Evolutionary conservation across 805 yeast genomes (phyloP), one percentile per base, ranked within the genome.

Genomic region (Osmozyma mogii): DNA sequence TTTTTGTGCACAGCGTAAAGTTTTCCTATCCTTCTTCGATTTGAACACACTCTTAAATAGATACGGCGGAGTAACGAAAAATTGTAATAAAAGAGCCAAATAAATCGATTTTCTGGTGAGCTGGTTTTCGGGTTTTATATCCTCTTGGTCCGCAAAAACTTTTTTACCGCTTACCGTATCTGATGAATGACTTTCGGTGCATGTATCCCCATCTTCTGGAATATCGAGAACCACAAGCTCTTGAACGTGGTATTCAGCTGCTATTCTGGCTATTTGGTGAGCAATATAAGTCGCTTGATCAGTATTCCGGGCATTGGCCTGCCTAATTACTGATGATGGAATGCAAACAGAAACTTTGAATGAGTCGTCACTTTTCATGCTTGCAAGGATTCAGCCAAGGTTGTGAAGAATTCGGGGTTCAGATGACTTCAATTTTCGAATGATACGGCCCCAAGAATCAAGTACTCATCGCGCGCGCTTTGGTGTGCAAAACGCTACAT

Each of bases 21-120:
- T 68, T 21, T 58, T 52, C 15, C 52, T 30, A 35, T 36, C 60
- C 47, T 41, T 63, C 56, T 44, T 44, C 37, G 68, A 64, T 19
- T 48, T 47, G 58, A 85, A 84, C 4, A 79, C 65, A 2, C 77
- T 55, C 36, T 78, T 77, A 12, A 77, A 70, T 24, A 87, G 61
- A 47, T 87, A 84, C 28, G 84, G 81, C 1, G 96, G 95, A 0
- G 95, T 85, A 10, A 85, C 75, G 46, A 84, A 84, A 49, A 61
- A 85, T 49, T 84, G 94, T 33, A 87, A 57, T 22, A 87, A 60
- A 1, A 78, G 62, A 1, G 89, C 87, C 31, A 84, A 65, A 46
- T 48, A 77, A 53, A 0, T 78, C 57, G 21, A 63, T 61, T 34
- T 44, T 61, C 28, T 52, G 48, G 32, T 16, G 44, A 41, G 25